These are phyloP conservation scores for Quercus berberidifolia DNA, from an alignment of 306 rosid species.

Conservation along the genomic window DNA sequence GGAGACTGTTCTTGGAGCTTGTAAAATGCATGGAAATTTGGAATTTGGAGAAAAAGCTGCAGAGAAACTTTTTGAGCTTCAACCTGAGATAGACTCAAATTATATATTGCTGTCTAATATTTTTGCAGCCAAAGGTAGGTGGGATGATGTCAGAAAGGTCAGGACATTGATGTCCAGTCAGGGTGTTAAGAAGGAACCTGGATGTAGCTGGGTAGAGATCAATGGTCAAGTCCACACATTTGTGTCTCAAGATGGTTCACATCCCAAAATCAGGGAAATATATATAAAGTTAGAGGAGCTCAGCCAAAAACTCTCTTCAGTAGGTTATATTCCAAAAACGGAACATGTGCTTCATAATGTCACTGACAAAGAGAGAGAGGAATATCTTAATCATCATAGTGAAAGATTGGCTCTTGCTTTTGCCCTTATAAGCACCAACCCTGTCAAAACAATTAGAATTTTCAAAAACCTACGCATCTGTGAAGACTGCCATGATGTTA, in stretches of 20 bases:
- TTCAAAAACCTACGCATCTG: slow-evolving; percentile 41
- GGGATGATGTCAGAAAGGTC: slow-evolving; percentile 26
- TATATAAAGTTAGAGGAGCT: slow-evolving; percentile 31
- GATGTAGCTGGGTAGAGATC: slow-evolving; percentile 43
- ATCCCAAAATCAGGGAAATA: slow-evolving; percentile 26
- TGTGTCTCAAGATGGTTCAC: slow-evolving; percentile 23
- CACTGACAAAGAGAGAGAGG: slow-evolving; percentile 24
- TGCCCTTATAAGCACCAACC: slow-evolving; percentile 25
- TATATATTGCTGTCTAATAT: slow-evolving; percentile 37
- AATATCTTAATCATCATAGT: slow-evolving; percentile 36
- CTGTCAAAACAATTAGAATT: slow-evolving; percentile 17
- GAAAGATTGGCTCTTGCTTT: slow-evolving; percentile 39
- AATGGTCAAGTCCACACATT: slow-evolving; percentile 25
- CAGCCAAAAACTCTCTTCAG: slow-evolving; percentile 20
- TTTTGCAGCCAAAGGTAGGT: slow-evolving; percentile 34
- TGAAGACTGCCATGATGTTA: slow-evolving; percentile 33
- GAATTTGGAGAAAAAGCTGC: slow-evolving; percentile 31
- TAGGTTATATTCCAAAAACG: slow-evolving; percentile 29
- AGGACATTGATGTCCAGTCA: slow-evolving; percentile 30
- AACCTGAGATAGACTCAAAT: slow-evolving; percentile 31
- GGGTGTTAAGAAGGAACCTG: slow-evolving; percentile 44
- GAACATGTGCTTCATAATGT: slow-evolving; percentile 30
- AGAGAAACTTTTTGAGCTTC: slow-evolving; percentile 27
- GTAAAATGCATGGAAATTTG: slow-evolving; percentile 30
- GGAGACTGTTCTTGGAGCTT: slow-evolving; percentile 36